Percentiles rank a stretch among this genome's conserved stretches.
Conservation (phyloP, 2,329 filamentous ascomycete genomes). For the Xylaria hypoxylon region DNA sequence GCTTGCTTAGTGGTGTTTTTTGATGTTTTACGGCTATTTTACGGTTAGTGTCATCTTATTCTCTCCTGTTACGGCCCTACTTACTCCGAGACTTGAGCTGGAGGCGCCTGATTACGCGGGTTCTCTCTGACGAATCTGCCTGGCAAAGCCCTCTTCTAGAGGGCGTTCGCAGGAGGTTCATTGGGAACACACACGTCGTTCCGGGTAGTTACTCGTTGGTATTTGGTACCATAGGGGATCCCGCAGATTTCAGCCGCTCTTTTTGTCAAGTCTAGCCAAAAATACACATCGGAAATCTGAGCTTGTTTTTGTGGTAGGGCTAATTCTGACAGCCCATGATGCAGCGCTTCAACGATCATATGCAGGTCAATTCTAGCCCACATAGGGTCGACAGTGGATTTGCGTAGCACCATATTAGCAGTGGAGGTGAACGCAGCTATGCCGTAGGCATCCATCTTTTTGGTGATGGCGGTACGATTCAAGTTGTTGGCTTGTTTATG, state of each 20-base stretch:
- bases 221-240: neutral
- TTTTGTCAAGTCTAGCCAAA: neutral
- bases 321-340: neutral
- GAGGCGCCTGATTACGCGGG: neutral
- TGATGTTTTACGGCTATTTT: neutral
- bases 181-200: neutral
- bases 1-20: neutral
- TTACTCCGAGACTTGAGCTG: neutral
- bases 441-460: neutral
- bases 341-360: neutral
- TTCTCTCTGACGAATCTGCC: neutral
- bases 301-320: neutral
- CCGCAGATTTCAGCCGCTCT: neutral
- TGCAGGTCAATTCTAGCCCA: conserved; percentile 1
- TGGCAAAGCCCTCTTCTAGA: conserved; percentile 17
- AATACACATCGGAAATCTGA: neutral
- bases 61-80: neutral
- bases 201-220: neutral
- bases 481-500: neutral
- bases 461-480: too few species aligned
- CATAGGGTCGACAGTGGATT: neutral
- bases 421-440: neutral
- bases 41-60: neutral
- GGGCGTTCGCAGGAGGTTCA: neutral
- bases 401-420: neutral